Evolutionary conservation across 2,329 filamentous ascomycete genomes (phyloP).

Genomic region (Madurella mycetomatis): DNA sequence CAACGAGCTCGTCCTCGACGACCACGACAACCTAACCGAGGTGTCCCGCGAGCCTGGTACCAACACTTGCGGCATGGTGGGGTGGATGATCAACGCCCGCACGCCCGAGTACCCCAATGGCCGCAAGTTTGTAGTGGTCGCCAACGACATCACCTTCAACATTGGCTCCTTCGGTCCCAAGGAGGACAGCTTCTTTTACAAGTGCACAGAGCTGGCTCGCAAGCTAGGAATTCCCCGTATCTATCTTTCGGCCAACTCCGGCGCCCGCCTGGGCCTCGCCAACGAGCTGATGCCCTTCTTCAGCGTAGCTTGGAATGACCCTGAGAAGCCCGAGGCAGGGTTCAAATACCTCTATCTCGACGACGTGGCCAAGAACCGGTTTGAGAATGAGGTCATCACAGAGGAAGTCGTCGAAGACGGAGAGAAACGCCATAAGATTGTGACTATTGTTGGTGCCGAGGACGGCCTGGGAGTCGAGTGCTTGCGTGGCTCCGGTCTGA

Average conservation of each 20-base stretch:
- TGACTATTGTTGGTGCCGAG: conserved; percentile 86
- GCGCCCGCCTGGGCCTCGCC: conserved; percentile 93
- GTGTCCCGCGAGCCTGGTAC: conserved; percentile 92
- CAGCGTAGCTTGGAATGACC: conserved; percentile 93
- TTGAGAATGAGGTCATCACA: conserved; percentile 83
- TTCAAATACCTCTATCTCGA: conserved; percentile 98
- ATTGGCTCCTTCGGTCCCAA: conserved; percentile 95
- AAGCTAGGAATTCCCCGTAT: conserved; percentile 94
- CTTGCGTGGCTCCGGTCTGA: conserved; percentile 92
- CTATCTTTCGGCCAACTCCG: conserved; percentile 97
- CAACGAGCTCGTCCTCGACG: conserved; percentile 90
- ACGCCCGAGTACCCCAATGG: conserved; percentile 94
- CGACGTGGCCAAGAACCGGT: conserved; percentile 77
- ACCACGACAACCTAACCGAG: conserved; percentile 85
- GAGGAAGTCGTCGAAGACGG: conserved; percentile 82
- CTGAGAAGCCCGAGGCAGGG: conserved; percentile 72
- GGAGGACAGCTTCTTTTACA: conserved; percentile 98
- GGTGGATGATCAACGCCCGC: conserved; percentile 90
- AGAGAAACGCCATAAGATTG: conserved; percentile 89
- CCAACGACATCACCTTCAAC: conserved; percentile 99
- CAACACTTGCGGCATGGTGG: conserved; percentile 97
- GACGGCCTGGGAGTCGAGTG: conserved; percentile 98
- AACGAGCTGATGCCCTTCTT: conserved; percentile 97
- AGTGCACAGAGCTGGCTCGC: conserved; percentile 93
- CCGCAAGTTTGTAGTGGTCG: conserved; percentile 89